Base-by-base conservation (phyloP, 495 filamentous ascomycete genomes). In the Trichoderma asperelloides region DNA sequence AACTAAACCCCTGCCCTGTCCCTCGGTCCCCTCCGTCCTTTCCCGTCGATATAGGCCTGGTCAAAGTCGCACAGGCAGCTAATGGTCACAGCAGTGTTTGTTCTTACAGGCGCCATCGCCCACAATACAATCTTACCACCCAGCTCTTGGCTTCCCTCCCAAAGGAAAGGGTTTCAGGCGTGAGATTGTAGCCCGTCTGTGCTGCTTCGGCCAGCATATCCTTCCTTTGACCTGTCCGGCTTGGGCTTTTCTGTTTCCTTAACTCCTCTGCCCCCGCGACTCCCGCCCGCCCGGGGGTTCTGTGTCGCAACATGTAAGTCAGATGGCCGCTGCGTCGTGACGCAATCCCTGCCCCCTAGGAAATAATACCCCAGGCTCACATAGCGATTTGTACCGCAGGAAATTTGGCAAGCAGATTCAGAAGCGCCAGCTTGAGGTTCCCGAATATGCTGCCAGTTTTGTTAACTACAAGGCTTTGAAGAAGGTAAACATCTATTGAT, bases 321-420 rank as follows among this genome's bases (percentile, higher is more conserved):
- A 60, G 55, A 60, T 33, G 55, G 25, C 8, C 25, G 55, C 27
- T 60, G 55, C 55, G 55, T 60, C 55, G 55, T 60, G 55, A 60
- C 55, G 55, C 55, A 60, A 30, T 25, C 55, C 25, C 25, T 30
- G 25, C 25, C 18, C 11, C 55, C 55, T 25, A 25, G 55, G 55
- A 12, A 60, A 30, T 60, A 60, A 30, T 30, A 28, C 12, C 55
- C 25, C 55, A 60, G 28, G 55, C 55, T 60, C 25, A 60, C 55
- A 60, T 28, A 51, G 47, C 33, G 33, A 12, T 60, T 28, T 16
- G 23, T 60, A 16, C 45, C 51, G 71, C 68, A 98, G 95, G 95
- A 98, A 98, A 86, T 98, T 98, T 82, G 95, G 95, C 76, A 98
- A 98, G 84, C 90, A 97, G 72, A 95, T 98, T 70, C 96, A 97